Percentiles rank a stretch among this genome's conserved stretches.
phyloP scores from a whole-genome alignment of 495 filamentous ascomycete species.

The Tuber calosporum region DNA sequence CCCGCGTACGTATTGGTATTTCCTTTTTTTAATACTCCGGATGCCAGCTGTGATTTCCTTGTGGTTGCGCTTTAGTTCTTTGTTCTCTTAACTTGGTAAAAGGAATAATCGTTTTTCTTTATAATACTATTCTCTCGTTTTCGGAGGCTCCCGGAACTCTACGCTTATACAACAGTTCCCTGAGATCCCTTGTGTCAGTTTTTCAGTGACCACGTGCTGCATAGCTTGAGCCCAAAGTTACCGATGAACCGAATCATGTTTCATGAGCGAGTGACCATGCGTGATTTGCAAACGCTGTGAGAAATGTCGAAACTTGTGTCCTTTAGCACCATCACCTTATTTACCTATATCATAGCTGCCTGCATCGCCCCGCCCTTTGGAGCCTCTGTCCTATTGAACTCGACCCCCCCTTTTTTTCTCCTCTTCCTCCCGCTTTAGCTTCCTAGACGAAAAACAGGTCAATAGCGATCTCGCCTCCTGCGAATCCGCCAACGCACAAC shows the following conservation, averaged over 20 bases:
- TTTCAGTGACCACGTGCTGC: neutral
- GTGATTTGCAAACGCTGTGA: neutral
- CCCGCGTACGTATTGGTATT: neutral
- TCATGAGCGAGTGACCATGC: neutral
- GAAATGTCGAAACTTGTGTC: no score
- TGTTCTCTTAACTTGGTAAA: neutral
- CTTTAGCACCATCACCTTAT: no score
- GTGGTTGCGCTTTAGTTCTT: neutral
- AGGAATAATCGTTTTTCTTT: neutral
- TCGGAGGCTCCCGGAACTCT: neutral
- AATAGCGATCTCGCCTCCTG: no score
- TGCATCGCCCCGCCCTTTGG: no score
- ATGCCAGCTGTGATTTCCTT: neutral
- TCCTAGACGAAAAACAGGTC: no score
- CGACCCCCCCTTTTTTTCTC: no score
- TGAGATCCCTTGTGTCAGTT: neutral
- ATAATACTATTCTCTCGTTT: neutral
- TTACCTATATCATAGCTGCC: no score
- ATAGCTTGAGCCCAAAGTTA: neutral
- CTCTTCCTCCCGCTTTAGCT: no score
- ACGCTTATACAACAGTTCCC: neutral
- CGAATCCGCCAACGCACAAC: no score
- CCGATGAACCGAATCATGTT: neutral
- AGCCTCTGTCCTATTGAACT: no score
- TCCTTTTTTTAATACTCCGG: neutral